phyloP scores from a whole-genome alignment of 345 rosid species.

The Gossypium rotundifolium region DNA sequence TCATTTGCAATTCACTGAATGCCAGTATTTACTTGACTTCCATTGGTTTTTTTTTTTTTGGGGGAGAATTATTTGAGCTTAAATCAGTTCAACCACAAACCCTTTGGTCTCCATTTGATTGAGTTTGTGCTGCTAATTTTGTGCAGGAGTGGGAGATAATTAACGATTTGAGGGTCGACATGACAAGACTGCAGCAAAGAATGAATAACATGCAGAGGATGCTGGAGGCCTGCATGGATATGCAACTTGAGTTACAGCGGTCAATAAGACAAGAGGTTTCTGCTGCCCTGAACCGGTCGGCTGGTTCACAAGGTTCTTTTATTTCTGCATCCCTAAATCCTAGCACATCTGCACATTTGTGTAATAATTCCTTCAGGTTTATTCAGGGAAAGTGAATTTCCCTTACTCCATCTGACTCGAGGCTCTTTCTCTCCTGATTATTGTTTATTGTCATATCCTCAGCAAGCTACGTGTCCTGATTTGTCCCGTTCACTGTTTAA shows the following conservation, averaged over 20 bases:
- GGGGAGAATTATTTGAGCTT: neutral
- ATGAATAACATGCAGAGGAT: constrained; percentile 89
- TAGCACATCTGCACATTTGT: neutral
- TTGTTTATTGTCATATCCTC: too few relatives aligned
- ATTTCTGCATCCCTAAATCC: neutral
- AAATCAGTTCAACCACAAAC: neutral
- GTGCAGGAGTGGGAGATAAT: constrained; percentile 80
- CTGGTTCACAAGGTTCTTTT: constrained; percentile 46
- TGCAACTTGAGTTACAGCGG: constrained; percentile 94
- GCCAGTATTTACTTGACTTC: too few relatives aligned
- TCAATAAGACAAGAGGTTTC: constrained; percentile 90
- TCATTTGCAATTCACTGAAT: neutral
- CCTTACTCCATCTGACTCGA: too few relatives aligned
- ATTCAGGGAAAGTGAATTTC: neutral
- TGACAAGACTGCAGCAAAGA: constrained; percentile 89
- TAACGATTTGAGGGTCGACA: constrained; percentile 82
- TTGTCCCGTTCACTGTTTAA: neutral
- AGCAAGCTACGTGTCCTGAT: neutral
- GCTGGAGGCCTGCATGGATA: constrained; percentile 97
- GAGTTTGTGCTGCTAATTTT: constrained; percentile 11
- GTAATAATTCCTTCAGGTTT: neutral
- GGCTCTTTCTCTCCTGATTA: neutral
- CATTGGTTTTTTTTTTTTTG: too few relatives aligned
- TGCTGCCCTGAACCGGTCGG: constrained; percentile 73
- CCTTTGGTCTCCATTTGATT: neutral